Conservation (phyloP, 768 basidiomycete species). For the Suillus plorans region DNA sequence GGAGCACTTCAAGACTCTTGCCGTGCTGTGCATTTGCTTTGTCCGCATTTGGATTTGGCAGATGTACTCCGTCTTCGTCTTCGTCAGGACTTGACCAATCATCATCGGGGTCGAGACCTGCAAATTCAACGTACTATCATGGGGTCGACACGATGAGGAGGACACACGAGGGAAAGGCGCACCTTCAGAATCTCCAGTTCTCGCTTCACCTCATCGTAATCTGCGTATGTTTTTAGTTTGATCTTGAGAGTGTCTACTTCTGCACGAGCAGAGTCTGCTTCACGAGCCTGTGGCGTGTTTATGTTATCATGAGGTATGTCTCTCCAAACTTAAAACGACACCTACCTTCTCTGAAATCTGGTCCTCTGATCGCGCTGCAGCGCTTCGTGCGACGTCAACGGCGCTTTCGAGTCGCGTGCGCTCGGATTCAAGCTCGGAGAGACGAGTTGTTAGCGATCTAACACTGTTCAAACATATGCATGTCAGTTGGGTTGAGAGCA, state of each 20-base stretch:
- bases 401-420: constrained; percentile 64
- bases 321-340: not conserved
- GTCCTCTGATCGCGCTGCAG: not conserved
- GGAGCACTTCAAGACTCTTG: constrained; percentile 84
- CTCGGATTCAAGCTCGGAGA: constrained; percentile 77
- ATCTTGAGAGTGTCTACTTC: constrained; percentile 72
- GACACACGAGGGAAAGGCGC: constrained; percentile 13
- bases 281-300: not conserved
- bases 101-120: constrained; percentile 72
- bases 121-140: constrained; percentile 90
- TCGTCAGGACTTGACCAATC: constrained; percentile 41
- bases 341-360: not conserved
- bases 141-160: not conserved
- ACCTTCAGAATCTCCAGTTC: constrained; percentile 99
- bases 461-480: constrained; percentile 45
- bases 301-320: not conserved
- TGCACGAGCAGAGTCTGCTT: not conserved
- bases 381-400: constrained; percentile 46
- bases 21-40: constrained; percentile 76
- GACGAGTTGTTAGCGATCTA: constrained; percentile 67
- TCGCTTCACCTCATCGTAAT: constrained; percentile 98
- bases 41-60: constrained; percentile 88
- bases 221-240: constrained; percentile 69
- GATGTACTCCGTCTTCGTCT: constrained; percentile 52
- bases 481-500: not conserved